phyloP scores from a whole-genome alignment of 179 eudicot genomes.

The Silene coronaria region DNA sequence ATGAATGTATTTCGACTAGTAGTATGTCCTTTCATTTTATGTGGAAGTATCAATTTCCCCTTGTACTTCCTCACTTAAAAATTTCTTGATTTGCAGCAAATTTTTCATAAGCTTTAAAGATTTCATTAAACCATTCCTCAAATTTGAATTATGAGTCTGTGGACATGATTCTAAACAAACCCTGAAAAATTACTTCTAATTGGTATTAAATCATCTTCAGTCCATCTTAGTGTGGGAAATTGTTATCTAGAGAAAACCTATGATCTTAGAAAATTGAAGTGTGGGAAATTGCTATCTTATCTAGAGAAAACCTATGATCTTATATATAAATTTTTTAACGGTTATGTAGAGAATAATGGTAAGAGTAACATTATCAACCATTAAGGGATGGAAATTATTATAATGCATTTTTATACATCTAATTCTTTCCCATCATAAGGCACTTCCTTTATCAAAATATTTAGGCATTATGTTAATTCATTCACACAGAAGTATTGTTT shows the following conservation, averaged over 20 bases:
- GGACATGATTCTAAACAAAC: background rate
- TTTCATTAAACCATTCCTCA: background rate
- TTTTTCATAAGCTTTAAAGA: background rate
- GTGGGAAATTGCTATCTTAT: too few relatives aligned
- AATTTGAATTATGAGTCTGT: background rate
- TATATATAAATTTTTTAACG: too few relatives aligned
- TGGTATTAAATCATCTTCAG: background rate
- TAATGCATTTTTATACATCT: too few relatives aligned
- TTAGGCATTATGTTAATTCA: too few relatives aligned
- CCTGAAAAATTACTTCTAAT: background rate
- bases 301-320: too few relatives aligned
- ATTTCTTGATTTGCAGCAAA: background rate
- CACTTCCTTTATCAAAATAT: too few relatives aligned
- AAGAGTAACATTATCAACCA: too few relatives aligned
- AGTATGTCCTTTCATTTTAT: conserved; percentile 15
- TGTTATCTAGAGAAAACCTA: too few relatives aligned
- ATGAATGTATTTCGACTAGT: conserved; percentile 6
- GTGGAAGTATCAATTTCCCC: conserved; percentile 20
- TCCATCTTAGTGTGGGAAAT: background rate
- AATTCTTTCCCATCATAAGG: too few relatives aligned
- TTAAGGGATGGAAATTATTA: too few relatives aligned
- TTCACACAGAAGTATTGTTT: too few relatives aligned
- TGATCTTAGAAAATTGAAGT: too few relatives aligned
- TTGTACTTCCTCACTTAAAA: conserved; percentile 12
- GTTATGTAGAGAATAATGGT: background rate